These are phyloP conservation scores for Butyriboletus regius DNA, from an alignment of 1,284 basidiomycete species.

Conservation along the genomic window DNA sequence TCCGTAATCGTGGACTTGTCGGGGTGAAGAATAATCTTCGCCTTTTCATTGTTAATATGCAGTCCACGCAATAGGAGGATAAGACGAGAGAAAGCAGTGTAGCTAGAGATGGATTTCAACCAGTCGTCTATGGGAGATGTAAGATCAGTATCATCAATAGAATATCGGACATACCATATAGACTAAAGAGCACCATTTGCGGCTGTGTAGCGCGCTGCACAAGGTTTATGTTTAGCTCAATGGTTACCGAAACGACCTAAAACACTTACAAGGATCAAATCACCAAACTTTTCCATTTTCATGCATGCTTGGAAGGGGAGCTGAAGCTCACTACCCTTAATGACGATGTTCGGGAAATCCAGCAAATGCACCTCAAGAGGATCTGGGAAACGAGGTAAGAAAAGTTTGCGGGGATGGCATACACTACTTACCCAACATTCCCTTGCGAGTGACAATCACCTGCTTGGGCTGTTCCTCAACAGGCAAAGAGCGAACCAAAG, in stretches of 20 bases:
- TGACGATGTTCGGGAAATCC: conserved; percentile 99
- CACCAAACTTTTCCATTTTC: conserved; percentile 99
- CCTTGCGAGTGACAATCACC: conserved; percentile 98
- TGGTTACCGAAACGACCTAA: background rate
- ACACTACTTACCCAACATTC: conserved; percentile 76
- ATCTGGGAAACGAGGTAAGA: conserved; percentile 42
- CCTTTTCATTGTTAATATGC: conserved; percentile 99
- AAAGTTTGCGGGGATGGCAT: background rate
- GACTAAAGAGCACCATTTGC: conserved; percentile 98
- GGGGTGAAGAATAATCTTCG: conserved; percentile 88
- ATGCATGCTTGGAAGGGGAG: conserved; percentile 98
- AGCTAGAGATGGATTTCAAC: conserved; percentile 97
- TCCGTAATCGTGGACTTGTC: conserved; percentile 94
- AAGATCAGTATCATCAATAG: background rate
- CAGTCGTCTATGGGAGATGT: conserved; percentile 68
- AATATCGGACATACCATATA: conserved; percentile 61
- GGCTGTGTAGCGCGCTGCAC: conserved; percentile 84
- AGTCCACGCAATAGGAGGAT: conserved; percentile 92
- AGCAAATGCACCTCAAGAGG: conserved; percentile 96
- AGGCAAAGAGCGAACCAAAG: conserved; percentile 90
- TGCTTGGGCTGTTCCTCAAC: conserved; percentile 99
- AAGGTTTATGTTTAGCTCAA: conserved; percentile 6
- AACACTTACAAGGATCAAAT: conserved; percentile 72
- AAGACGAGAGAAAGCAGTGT: conserved; percentile 96
- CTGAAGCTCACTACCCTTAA: conserved; percentile 97